Evolutionary conservation across 2,329 filamentous ascomycete genomes (phyloP), one percentile per base, ranked within the genome.

Genomic region (Hymenoscyphus repandus): DNA sequence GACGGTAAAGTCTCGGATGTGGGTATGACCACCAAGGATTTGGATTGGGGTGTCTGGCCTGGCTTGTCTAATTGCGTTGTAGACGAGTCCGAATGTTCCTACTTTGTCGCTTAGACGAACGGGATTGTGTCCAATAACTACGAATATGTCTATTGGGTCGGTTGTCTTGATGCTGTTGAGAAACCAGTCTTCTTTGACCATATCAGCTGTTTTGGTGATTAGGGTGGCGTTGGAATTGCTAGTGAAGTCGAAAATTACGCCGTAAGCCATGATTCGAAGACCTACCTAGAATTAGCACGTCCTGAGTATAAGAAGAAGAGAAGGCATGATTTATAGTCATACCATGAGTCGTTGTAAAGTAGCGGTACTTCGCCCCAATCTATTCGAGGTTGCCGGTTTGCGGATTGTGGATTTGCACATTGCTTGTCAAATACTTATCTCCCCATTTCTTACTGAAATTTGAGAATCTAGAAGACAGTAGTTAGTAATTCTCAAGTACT

Each of bases 211-310:
- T 0, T 77, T 79, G 59, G 87, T 83, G 1, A 96, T 87, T 2
- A 88, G 74, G 0, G 88, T 93, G 65, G 96, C 96, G 66, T 95
- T 93, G 51, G 86, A 86, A 65, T 95, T 95, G 13, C 84, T 83
- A 1, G 80, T 88, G 62, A 97, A 97, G 70, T 97, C 84, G 68
- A 95, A 97, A 5, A 97, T 72, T 67, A 96, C 96, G 2, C 92
- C 92, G 66, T 97, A 59, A 43, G 51, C 40, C 58, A 61, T 58
- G 36, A 61, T 59, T 11, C 58, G 52, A 15, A 61, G 51, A 45
- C 56, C 56, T 58, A 1, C 7, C 9, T 3, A 5, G 17, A 6
- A 27, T 15, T 10, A 37, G 22, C 33, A 15, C 20, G 9, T 11
- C 27, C n/a, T 11, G 17, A 33, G 9, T 13, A 5, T 2, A 18